phyloP scores from a whole-genome alignment of 768 basidiomycete species.

The Mycena vitilis region DNA sequence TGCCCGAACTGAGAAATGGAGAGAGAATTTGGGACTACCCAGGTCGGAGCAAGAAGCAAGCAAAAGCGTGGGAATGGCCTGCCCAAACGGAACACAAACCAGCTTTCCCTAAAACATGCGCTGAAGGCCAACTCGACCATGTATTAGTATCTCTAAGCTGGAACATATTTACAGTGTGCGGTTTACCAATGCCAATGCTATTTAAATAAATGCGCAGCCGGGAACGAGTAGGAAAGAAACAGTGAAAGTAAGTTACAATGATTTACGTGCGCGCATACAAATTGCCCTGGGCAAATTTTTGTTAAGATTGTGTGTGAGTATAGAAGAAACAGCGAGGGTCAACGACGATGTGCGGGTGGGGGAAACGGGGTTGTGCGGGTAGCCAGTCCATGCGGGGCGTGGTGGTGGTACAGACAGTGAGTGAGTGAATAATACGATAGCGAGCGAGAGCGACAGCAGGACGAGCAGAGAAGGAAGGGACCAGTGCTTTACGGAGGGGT shows the following conservation, averaged over 20 bases:
- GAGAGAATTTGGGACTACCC: no score
- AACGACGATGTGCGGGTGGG: constrained; percentile 24
- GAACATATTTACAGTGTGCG: constrained; percentile 9
- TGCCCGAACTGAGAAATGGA: no score
- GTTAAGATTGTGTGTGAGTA: background rate
- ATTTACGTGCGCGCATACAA: constrained; percentile 8
- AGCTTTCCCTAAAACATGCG: no score
- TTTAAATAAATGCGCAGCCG: constrained; percentile 29
- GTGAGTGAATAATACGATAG: no score
- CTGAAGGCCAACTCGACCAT: no score
- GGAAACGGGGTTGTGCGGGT: constrained; percentile 18
- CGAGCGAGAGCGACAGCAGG: background rate
- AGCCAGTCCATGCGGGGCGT: constrained; percentile 22
- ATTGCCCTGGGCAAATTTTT: constrained; percentile 26
- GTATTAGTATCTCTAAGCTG: background rate
- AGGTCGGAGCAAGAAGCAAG: no score
- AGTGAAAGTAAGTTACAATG: constrained; percentile 14
- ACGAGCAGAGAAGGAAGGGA: background rate
- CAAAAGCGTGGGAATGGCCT: no score
- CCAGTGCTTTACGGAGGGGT: constrained; percentile 7
- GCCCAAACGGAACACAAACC: no score
- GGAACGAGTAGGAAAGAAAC: background rate
- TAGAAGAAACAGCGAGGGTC: no score
- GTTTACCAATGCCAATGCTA: background rate
- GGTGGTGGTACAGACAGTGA: constrained; percentile 20